These are phyloP conservation scores for Lasiosphaeris hirsuta DNA, from an alignment of 495 filamentous ascomycete species.

Conservation along the genomic window DNA sequence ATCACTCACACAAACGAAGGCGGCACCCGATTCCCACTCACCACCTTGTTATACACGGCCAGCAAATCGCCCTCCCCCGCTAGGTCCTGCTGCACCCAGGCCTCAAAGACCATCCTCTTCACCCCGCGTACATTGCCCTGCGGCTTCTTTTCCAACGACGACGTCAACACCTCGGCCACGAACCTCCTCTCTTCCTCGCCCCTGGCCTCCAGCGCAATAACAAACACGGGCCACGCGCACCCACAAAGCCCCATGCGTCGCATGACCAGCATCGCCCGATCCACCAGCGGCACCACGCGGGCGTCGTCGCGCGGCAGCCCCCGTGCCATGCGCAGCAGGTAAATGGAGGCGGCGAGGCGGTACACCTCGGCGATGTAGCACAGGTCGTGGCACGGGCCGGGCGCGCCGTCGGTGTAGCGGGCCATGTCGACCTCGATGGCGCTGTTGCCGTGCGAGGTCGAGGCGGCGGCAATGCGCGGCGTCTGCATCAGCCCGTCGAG, in stretches of 20 bases:
- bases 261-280: slow-evolving; percentile 2
- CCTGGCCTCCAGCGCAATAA: slow-evolving; percentile 9
- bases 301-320: not conserved
- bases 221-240: slow-evolving; percentile 7
- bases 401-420: too few species aligned
- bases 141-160: not conserved
- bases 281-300: not conserved
- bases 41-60: slow-evolving; percentile 4
- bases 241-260: not conserved
- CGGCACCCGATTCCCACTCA: not conserved
- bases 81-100: slow-evolving; percentile 9
- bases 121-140: slow-evolving; percentile 4
- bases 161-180: not conserved
- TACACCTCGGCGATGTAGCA: slow-evolving; percentile 14
- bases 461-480: not conserved
- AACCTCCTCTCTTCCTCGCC: slow-evolving; percentile 5
- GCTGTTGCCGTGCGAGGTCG: not conserved
- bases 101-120: slow-evolving; percentile 2
- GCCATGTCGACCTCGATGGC: not conserved
- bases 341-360: slow-evolving; percentile 16
- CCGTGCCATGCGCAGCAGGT: slow-evolving; percentile 17
- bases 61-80: slow-evolving; percentile 1
- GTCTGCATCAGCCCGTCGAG: not conserved
- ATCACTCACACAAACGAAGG: not conserved
- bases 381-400: too few species aligned